Evolutionary conservation across 2,329 filamentous ascomycete species (phyloP).

Genomic region (Podosphaera xanthii): DNA sequence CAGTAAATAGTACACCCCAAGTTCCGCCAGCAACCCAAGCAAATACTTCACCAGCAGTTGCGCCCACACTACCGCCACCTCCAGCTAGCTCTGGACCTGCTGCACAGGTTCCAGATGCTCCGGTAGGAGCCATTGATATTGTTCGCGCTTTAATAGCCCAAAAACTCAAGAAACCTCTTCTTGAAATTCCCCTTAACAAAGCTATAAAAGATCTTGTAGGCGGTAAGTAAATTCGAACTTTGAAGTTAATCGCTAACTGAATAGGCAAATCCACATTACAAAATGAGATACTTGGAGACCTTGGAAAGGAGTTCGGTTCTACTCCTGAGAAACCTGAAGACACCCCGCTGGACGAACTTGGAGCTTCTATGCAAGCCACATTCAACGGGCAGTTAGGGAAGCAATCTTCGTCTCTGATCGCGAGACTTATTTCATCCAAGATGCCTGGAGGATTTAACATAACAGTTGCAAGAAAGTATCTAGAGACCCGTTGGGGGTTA

Average conservation of each 20-base stretch:
- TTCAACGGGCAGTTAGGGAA: constrained; percentile 98
- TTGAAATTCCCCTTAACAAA: constrained; percentile 79
- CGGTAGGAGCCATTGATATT: constrained; percentile 74
- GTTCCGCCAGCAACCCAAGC: constrained; percentile 20
- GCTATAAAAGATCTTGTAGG: constrained; percentile 97
- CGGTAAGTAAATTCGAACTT: constrained; percentile 33
- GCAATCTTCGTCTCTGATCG: constrained; percentile 80
- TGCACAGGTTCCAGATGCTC: constrained; percentile 63
- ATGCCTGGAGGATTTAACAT: constrained; percentile 99
- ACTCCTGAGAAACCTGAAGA: constrained; percentile 98
- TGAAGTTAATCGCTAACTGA: background rate
- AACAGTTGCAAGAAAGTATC: constrained; percentile 79
- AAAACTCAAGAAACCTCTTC: constrained; percentile 85
- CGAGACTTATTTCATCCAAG: constrained; percentile 89
- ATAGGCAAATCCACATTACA: constrained; percentile 92
- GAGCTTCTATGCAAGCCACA: constrained; percentile 89
- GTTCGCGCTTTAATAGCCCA: constrained; percentile 77
- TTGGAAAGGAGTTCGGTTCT: constrained; percentile 95
- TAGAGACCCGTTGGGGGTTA: constrained; percentile 85
- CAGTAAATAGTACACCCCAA: constrained; percentile 6
- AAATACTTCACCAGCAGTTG: constrained; percentile 26
- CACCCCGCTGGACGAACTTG: constrained; percentile 82
- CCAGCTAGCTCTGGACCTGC: constrained; percentile 64
- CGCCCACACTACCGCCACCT: constrained; percentile 28
- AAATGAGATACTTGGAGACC: constrained; percentile 92